A percentile compares a stretch with the other conserved stretches of the same genome.
phyloP scores from a whole-genome alignment of 257 asterid species.

The Petrea volubilis region DNA sequence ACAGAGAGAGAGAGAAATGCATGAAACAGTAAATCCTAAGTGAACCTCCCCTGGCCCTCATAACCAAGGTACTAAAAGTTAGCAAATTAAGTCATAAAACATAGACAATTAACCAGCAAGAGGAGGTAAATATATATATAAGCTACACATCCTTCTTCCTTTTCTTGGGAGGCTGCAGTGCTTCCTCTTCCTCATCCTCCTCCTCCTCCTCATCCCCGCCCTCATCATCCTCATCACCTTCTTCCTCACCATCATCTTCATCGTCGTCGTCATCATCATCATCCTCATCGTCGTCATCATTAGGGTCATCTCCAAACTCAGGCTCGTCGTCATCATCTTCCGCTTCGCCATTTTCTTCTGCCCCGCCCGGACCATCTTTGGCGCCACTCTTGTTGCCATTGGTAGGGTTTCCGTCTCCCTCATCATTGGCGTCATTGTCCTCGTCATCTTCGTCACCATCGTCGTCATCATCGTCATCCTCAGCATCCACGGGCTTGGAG shows the following conservation, averaged over 20 bases:
- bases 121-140: slow-evolving; percentile 6
- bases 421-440: slow-evolving; percentile 34
- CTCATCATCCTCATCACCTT: not conserved
- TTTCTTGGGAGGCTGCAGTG: slow-evolving; percentile 56
- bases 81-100: slow-evolving; percentile 7
- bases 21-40: slow-evolving; percentile 19
- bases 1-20: not conserved
- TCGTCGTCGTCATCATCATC: slow-evolving; percentile 13
- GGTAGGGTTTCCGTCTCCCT: slow-evolving; percentile 31
- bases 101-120: slow-evolving; percentile 10
- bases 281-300: slow-evolving; percentile 5
- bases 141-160: slow-evolving; percentile 35
- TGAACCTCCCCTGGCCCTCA: slow-evolving; percentile 11
- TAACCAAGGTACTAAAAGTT: slow-evolving; percentile 9
- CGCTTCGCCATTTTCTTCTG: slow-evolving; percentile 35
- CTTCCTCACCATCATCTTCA: not conserved
- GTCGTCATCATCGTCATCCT: slow-evolving; percentile 19
- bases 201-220: slow-evolving; percentile 29
- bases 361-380: slow-evolving; percentile 36
- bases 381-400: slow-evolving; percentile 37
- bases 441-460: slow-evolving; percentile 29
- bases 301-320: slow-evolving; percentile 16
- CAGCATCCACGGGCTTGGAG: slow-evolving; percentile 39
- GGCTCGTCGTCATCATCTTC: slow-evolving; percentile 22
- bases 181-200: slow-evolving; percentile 34